Base-by-base conservation (phyloP, 805 yeast genomes). In the Starmerella ratchasimensis region DNA sequence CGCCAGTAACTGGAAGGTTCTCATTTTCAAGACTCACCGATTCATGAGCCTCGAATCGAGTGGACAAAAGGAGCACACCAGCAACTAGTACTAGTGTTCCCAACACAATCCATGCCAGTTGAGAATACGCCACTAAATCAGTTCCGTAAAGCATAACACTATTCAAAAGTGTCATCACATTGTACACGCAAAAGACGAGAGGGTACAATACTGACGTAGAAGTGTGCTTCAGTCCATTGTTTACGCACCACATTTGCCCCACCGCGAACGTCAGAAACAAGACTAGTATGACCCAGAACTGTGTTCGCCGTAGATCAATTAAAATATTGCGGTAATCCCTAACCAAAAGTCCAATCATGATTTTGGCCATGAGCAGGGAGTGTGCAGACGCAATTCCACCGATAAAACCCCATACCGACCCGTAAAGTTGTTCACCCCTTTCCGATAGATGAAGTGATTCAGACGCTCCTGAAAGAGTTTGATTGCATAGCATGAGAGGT, bases 341-440 rank as follows among this genome's bases (percentile, higher is more conserved):
- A 2, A 78, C 55, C 2, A 78, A 50, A 10, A 80, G 70, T 49
- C 80, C 93, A 16, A 83, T 79, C 0, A 80, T 69, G 0, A 84
- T 72, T 57, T 83, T 83, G n/a, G 94, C 94, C 58, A 82, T 67
- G 40, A 84, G 64, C 34, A 84, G 66, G 2, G 94, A 80, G 53
- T 81, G 93, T 0, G 94, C 94, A 0, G 93, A 79, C 33, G 83
- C 61, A 0, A 76, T 71, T 2, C 94, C 94, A 33, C 83, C 72
- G 4, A 74, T 61, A 15, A 72, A 51, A 1, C 94, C 94, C 54
- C 65, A 78, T 10, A 70, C 54, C 4, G 72, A 53, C 1, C 94
- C 94, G 24, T 28, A 14, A 17, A 29, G 6, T 4, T 25, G 30
- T 1, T 13, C 36, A 3, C 26, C 18, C 21, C 8, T 3, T 1